Base-by-base conservation (phyloP, 805 yeast genomes). In the Hanseniaspora vineae region DNA sequence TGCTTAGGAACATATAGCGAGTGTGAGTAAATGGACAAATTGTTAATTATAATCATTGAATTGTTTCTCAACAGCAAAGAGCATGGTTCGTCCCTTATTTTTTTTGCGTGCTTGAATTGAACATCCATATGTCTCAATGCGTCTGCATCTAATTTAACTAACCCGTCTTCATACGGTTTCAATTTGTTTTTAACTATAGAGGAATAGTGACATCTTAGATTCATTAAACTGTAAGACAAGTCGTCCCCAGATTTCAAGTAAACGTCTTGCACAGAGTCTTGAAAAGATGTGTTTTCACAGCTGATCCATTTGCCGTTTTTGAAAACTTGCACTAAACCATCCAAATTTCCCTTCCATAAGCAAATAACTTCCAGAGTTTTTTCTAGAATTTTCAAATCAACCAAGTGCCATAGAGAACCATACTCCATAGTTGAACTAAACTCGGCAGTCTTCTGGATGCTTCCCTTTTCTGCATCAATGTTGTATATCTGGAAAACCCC, bases 91-190 rank as follows among this genome's bases (percentile, higher is more conserved):
- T 73, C 71, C 17, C 78, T 69, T 44, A 72, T 71, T 50, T 75
- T 81, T 50, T 73, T 74, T 46, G 84, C 69, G 56, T 88, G 96
- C 48, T 74, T 76, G 58, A 95, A 81, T 23, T 88, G n/a, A 5
- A 18, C 17, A n/a, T 37, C 19, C 12, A 37, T 37, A n/a, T 10
- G 12, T 37, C n/a, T 37, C 17, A 37, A 15, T n/a, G 40, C 11
- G 10, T 37, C 40, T 15, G n/a, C 12, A 17, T 37, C 40, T 2
- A 37, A 15, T 37, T 8, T 11, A 37, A 35, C 40, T 15, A 10
- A n/a, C 20, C 58, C 58, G 23, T 58, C 54, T 3, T 52, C 51
- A 6, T 53, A 31, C n/a, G 51, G 39, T 6, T 59, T 53, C 19
- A 56, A 52, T 14, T 57, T 56, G 18, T 58, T 52, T 17, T 55